phyloP scores from a whole-genome alignment of 345 rosid species.

The Excoecaria cochinchinensis region DNA sequence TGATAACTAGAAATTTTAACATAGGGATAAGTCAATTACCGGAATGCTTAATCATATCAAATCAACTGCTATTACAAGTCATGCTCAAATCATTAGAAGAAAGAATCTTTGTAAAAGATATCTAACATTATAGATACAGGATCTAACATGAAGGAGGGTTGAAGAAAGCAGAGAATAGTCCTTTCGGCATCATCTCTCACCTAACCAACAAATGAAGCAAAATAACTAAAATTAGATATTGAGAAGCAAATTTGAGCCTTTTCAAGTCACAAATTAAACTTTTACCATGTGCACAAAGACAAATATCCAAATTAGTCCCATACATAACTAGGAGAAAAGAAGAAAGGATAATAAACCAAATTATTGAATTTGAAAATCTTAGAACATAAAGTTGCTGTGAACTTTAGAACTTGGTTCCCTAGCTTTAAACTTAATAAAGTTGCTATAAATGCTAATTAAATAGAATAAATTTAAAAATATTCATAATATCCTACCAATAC shows the following conservation, averaged over 20 bases:
- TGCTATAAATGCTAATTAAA: neutral
- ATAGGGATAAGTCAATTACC: no score
- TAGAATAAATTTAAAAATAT: no score
- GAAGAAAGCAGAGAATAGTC: neutral
- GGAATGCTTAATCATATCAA: neutral
- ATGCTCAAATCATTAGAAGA: neutral
- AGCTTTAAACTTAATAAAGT: no score
- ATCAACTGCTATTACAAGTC: neutral
- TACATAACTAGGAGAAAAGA: neutral
- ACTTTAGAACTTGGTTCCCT: no score
- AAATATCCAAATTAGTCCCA: no score
- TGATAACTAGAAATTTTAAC: no score
- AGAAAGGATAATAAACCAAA: neutral
- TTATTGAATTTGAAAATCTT: neutral
- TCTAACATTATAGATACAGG: neutral
- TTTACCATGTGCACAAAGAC: no score
- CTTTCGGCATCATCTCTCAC: slow-evolving; percentile 28
- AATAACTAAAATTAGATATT: neutral
- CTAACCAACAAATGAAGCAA: slow-evolving; percentile 9
- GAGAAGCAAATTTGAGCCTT: neutral
- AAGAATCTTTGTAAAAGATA: neutral
- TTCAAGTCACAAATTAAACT: no score
- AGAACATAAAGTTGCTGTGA: no score
- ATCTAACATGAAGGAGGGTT: slow-evolving; percentile 24
- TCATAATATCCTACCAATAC: slow-evolving; percentile 42